A percentile compares a stretch with the other conserved stretches of the same genome.
Evolutionary conservation across 176 grass and related monocot genomes (phyloP).

Genomic region (Miscanthus lutarioriparius): DNA sequence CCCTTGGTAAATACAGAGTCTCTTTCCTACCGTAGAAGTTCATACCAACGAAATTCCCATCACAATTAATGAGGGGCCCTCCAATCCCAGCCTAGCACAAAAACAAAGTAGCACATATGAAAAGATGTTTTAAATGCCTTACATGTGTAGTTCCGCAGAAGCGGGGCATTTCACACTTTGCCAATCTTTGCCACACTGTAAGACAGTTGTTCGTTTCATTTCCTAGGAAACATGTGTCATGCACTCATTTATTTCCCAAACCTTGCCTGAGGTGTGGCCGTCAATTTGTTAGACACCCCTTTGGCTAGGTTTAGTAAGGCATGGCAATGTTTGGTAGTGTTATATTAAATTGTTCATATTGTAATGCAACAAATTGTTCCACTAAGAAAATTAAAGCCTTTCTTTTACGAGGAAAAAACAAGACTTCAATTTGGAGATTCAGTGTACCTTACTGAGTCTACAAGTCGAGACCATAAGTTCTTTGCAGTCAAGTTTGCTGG

Average conservation of each 20-base stretch:
- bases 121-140: too few relatives aligned
- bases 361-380: not conserved
- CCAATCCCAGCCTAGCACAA: not conserved
- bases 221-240: not conserved
- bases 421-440: not conserved
- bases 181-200: not conserved
- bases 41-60: not conserved
- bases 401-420: not conserved
- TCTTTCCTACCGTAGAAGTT: not conserved
- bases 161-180: too few relatives aligned
- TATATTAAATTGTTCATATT: not conserved
- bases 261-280: too few relatives aligned
- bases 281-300: not conserved
- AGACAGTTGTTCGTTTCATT: not conserved
- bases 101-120: too few relatives aligned
- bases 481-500: not conserved
- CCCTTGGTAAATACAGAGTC: not conserved
- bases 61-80: not conserved
- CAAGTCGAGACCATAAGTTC: not conserved
- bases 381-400: not conserved
- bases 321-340: not conserved
- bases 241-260: not conserved
- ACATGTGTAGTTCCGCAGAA: too few relatives aligned
- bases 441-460: constrained; percentile 1
- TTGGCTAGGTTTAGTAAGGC: not conserved